Evolutionary conservation across 2,329 filamentous ascomycete species (phyloP), one percentile per base, ranked within the genome.

Genomic region (Neofusicoccum umdonicola): DNA sequence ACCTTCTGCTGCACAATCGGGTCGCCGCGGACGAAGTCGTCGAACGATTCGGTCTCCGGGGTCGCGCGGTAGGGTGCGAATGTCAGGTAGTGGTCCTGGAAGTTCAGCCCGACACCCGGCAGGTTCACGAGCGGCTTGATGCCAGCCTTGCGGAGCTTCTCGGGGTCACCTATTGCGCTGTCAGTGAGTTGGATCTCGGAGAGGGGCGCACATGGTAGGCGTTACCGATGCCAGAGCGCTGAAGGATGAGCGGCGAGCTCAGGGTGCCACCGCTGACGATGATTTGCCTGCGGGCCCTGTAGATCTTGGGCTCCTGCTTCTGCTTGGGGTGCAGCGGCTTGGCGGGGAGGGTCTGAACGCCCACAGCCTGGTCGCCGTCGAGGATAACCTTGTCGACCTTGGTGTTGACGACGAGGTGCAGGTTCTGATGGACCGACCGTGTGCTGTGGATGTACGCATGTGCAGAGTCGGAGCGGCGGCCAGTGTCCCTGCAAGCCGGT

Each of bases 391-490:
- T 91, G 72, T 92, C 89, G 13, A 91, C 87, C 78, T 92, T 92
- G 71, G 89, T 92, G 80, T 91, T 92, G 78, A 84, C 86, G 64
- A 88, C 84, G 15, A 93, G 80, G 71, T 92, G 90, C 56, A 93
- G 76, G 73, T 92, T 93, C 67, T 83, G 82, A 73, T 91, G 82
- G 44, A 88, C 84, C 1, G 89, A 83, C 57, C 90, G 85, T 4
- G 90, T 93, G 62, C 88, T 87, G 76, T 94, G 91, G 66, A 94
- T 82, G 69, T 93, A 93, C 2, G 87, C 90, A 71, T 92, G 90
- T 6, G 90, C 90, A 62, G 88, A 89, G 77, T 93, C 90, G 66
- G 87, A 90, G 65, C 90, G 88, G 58, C 90, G 87, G 50, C 90
- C 90, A 71, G 85, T 87, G 76, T 86, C 75, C 15, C 74, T 67